Percentiles rank a stretch among this genome's conserved stretches.
Evolutionary conservation across 768 basidiomycete genomes (phyloP).

Genomic region (Pholiota molesta): DNA sequence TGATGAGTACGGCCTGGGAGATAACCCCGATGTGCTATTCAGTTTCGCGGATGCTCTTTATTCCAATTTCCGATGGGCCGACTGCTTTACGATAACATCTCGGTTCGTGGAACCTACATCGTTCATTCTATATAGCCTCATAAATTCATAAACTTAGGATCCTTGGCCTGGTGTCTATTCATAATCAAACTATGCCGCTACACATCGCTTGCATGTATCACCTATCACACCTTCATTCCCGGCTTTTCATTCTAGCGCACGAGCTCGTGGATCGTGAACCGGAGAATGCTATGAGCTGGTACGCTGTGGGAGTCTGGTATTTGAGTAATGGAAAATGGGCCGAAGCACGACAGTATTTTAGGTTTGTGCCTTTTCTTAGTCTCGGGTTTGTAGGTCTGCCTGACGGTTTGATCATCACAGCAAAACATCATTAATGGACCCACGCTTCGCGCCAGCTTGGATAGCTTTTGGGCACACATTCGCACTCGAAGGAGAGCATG

Average conservation of each 20-base stretch:
- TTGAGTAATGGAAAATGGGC: slow-evolving; percentile 84
- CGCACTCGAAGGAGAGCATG: slow-evolving; percentile 96
- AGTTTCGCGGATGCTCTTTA: slow-evolving; percentile 92
- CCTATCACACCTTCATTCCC: slow-evolving; percentile 86
- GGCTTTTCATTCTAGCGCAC: slow-evolving; percentile 94
- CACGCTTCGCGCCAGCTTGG: slow-evolving; percentile 96
- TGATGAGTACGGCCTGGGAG: slow-evolving; percentile 80
- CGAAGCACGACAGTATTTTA: slow-evolving; percentile 93
- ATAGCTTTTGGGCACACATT: slow-evolving; percentile 98
- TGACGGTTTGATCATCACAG: slow-evolving; percentile 40
- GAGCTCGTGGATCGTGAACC: slow-evolving; percentile 95
- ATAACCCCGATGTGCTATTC: slow-evolving; percentile 92
- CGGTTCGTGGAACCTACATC: slow-evolving; percentile 46
- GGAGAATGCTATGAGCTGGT: slow-evolving; percentile 94
- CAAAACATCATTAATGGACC: slow-evolving; percentile 96
- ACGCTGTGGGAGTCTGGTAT: slow-evolving; percentile 98
- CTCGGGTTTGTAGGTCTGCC: neutral
- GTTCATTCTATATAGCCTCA: neutral
- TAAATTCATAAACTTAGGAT: slow-evolving; percentile 56
- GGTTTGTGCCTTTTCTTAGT: slow-evolving; percentile 44
- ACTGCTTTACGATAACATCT: slow-evolving; percentile 88
- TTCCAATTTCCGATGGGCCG: slow-evolving; percentile 88
- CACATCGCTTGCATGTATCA: slow-evolving; percentile 99
- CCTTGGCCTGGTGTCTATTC: slow-evolving; percentile 79
- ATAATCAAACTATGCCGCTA: slow-evolving; percentile 87